Evolutionary conservation across 805 yeast species (phyloP).

Genomic region (Ogataea chonburiensis): DNA sequence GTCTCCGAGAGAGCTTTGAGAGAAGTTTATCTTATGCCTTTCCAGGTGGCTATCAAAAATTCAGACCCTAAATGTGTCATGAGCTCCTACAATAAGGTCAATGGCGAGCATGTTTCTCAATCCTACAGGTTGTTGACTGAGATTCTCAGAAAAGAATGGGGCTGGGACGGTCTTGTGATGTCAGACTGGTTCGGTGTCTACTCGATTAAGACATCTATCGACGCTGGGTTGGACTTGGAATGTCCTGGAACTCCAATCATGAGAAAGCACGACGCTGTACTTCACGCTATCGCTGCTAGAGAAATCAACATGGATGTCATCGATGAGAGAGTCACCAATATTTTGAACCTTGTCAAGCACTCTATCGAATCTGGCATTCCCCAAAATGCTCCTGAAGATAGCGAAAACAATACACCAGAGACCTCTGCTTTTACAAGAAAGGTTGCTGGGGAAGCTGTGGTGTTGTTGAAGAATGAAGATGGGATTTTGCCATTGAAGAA

Average conservation of each 20-base stretch:
- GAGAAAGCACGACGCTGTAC: conserved; percentile 41
- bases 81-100: conserved; percentile 64
- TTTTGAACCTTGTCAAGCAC: conserved; percentile 49
- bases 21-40: conserved; percentile 63
- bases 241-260: conserved; percentile 64
- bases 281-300: conserved; percentile 43
- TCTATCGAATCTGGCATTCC: conserved; percentile 44
- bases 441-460: conserved; percentile 32
- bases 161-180: conserved; percentile 55
- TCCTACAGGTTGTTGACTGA: conserved; percentile 43
- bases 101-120: conserved; percentile 61
- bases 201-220: conserved; percentile 45
- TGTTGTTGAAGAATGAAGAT: conserved; percentile 44
- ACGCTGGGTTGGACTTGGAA: conserved; percentile 61
- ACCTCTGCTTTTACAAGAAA: conserved; percentile 44
- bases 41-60: conserved; percentile 58
- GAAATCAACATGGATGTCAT: conserved; percentile 43
- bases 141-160: conserved; percentile 56
- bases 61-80: conserved; percentile 54
- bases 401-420: conserved; percentile 47
- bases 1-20: conserved; percentile 62
- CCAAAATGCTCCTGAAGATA: conserved; percentile 38
- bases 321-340: conserved; percentile 48
- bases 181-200: conserved; percentile 68
- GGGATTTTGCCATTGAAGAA: conserved; percentile 46